These are phyloP conservation scores for Ophiostoma sp. DNA, from an alignment of 2,329 filamentous ascomycete genomes.

Conservation along the genomic window DNA sequence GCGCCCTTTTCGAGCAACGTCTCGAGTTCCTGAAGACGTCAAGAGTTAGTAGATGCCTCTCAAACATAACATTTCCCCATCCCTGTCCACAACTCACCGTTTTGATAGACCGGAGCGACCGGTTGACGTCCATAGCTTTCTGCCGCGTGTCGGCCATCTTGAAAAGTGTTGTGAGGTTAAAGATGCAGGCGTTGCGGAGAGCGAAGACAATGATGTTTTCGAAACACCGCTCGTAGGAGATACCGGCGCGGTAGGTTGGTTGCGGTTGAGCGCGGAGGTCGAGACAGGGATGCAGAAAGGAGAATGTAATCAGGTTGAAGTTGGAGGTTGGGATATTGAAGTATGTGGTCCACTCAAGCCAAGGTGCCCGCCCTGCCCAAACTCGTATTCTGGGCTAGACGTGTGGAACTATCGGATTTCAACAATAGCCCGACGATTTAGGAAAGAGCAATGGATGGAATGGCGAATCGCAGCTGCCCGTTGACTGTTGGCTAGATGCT, in stretches of 20 bases:
- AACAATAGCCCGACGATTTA: background rate
- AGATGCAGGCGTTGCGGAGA: background rate
- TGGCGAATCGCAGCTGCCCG: background rate
- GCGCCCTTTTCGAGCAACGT: slow-evolving; percentile 77
- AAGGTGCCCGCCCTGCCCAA: background rate
- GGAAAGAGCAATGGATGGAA: background rate
- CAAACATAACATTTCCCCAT: too few relatives aligned
- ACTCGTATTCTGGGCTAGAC: background rate
- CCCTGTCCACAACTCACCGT: slow-evolving; percentile 52
- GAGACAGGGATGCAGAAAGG: background rate
- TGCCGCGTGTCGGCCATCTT: slow-evolving; percentile 43
- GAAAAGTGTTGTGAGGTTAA: background rate
- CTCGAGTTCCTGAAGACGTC: slow-evolving; percentile 21
- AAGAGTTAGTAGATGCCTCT: background rate
- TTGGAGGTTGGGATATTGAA: background rate
- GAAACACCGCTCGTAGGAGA: background rate
- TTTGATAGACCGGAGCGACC: slow-evolving; percentile 84
- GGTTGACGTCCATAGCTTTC: slow-evolving; percentile 69
- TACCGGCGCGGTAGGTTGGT: background rate
- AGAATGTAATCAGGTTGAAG: background rate
- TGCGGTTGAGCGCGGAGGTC: background rate
- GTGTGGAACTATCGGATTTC: background rate
- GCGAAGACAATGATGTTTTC: background rate
- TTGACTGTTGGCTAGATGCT: background rate
- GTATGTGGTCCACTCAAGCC: background rate